Percentiles rank a stretch among this genome's conserved stretches.
Evolutionary conservation across 306 rosid genomes (phyloP).

Genomic region (Vigna hirtella): DNA sequence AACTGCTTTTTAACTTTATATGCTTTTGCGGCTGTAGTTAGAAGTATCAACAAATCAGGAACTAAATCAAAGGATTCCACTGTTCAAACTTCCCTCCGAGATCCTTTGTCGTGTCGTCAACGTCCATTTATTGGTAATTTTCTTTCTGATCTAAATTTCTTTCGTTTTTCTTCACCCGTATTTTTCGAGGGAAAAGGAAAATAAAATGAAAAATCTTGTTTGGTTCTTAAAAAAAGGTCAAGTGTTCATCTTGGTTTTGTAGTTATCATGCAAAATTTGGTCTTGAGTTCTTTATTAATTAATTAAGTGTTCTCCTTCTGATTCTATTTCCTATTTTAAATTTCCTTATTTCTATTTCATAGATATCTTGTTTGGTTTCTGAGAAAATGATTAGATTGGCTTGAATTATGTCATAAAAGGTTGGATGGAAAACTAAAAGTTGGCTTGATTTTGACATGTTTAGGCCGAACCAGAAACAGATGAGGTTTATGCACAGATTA

Average conservation of each 20-base stretch:
- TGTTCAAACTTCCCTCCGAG: constrained; percentile 75
- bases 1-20: constrained; percentile 1
- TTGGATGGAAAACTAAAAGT: constrained; percentile 17
- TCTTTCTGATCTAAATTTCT: not conserved
- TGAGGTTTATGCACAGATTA: constrained; percentile 84
- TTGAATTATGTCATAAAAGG: not conserved
- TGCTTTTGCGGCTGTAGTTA: constrained; percentile 55
- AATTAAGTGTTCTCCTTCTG: constrained; percentile 42
- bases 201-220: not conserved
- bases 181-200: not conserved
- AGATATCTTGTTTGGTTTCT: not conserved
- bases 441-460: constrained; percentile 42
- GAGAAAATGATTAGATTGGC: constrained; percentile 10
- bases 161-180: not conserved
- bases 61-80: constrained; percentile 72
- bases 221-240: constrained; percentile 34
- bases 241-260: constrained; percentile 11
- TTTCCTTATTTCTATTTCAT: constrained; percentile 7
- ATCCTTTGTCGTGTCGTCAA: constrained; percentile 74
- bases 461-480: constrained; percentile 97
- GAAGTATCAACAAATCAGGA: constrained; percentile 88
- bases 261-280: not conserved
- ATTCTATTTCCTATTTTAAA: constrained; percentile 8
- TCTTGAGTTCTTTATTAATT: not conserved
- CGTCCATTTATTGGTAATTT: constrained; percentile 70